Evolutionary conservation across 164 flowering plant species (phyloP).

Genomic region (Protea cynaroides): DNA sequence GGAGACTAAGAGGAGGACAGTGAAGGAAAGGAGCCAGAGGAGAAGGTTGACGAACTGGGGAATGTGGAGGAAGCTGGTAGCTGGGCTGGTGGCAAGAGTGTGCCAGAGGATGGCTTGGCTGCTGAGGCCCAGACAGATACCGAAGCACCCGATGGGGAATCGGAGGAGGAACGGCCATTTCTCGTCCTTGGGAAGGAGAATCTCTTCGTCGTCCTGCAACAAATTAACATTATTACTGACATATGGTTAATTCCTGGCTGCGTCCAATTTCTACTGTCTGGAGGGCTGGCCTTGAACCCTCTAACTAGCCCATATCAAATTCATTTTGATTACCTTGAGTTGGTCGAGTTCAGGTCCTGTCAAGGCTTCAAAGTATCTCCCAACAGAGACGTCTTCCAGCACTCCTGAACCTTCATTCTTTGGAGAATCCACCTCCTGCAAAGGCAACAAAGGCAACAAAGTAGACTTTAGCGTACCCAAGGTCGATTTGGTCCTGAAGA

Average conservation of each 20-base stretch:
- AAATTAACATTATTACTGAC: too few relatives aligned
- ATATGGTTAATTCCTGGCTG: too few relatives aligned
- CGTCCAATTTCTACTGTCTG: too few relatives aligned
- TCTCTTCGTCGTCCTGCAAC: slow-evolving; percentile 83
- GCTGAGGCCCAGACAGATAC: slow-evolving; percentile 87
- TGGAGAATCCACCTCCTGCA: too few relatives aligned
- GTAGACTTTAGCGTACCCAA: slow-evolving; percentile 60
- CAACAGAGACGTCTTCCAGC: slow-evolving; percentile 71
- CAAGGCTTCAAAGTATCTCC: slow-evolving; percentile 93
- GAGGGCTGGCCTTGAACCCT: too few relatives aligned
- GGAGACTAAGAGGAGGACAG: slow-evolving; percentile 40
- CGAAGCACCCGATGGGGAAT: slow-evolving; percentile 85
- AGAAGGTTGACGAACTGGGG: slow-evolving; percentile 56
- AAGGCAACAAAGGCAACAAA: slow-evolving; percentile 43
- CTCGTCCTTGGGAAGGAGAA: slow-evolving; percentile 85
- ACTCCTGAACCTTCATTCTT: slow-evolving; percentile 18
- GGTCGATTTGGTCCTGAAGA: slow-evolving; percentile 73
- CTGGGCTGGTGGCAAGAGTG: slow-evolving; percentile 60
- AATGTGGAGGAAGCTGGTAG: slow-evolving; percentile 73
- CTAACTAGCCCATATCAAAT: too few relatives aligned
- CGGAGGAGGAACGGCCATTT: slow-evolving; percentile 93
- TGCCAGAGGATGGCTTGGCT: slow-evolving; percentile 94
- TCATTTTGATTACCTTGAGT: slow-evolving; percentile 93
- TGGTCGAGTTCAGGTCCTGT: slow-evolving; percentile 91
- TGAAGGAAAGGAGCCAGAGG: slow-evolving; percentile 67